phyloP scores from a whole-genome alignment of 495 filamentous ascomycete species.

The Amphirosellinia nigrospora region DNA sequence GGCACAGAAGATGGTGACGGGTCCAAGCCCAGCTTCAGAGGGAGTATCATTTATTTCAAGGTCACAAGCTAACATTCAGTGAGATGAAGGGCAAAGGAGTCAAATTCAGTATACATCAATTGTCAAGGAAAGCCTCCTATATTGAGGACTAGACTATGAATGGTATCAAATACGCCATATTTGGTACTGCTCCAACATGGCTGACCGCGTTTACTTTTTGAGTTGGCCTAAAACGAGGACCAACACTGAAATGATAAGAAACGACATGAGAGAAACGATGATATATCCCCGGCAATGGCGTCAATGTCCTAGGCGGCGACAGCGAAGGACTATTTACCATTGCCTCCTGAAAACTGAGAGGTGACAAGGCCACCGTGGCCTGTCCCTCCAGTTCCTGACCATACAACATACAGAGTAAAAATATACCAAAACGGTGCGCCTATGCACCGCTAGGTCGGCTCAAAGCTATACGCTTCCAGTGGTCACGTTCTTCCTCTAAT shows the following conservation, averaged over 20 bases:
- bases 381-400: conserved; percentile 28
- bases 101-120: conserved; percentile 4
- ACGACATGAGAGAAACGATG: conserved; percentile 34
- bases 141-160: background rate
- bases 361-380: conserved; percentile 25
- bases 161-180: background rate
- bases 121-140: background rate
- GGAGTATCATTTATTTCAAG: background rate
- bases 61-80: background rate
- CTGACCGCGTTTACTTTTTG: conserved; percentile 28
- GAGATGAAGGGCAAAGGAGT: no score
- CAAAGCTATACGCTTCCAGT: conserved; percentile 64
- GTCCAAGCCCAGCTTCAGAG: background rate
- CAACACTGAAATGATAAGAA: conserved; percentile 22
- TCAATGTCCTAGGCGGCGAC: conserved; percentile 39
- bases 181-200: background rate
- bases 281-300: conserved; percentile 39
- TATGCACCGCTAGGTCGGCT: conserved; percentile 22
- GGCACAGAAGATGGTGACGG: background rate
- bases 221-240: background rate
- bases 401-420: conserved; percentile 21
- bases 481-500: conserved; percentile 58
- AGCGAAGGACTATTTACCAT: conserved; percentile 44
- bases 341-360: conserved; percentile 28
- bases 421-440: conserved; percentile 14